Evolutionary conservation across 257 asterid species (phyloP), one percentile per base, ranked within the genome.

Genomic region (Henckelia pumila): DNA sequence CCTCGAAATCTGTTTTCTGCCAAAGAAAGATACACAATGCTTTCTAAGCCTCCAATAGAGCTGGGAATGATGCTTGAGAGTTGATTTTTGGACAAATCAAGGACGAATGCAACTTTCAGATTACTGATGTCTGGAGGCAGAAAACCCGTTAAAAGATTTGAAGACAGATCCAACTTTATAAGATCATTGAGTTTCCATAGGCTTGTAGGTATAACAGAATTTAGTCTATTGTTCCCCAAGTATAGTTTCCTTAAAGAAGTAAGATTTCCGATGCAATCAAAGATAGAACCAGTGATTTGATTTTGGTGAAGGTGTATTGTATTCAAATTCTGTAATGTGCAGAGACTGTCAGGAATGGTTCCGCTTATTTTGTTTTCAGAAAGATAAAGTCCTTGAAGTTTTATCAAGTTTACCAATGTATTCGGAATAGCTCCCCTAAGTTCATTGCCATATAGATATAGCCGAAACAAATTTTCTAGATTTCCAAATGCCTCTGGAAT

Each of bases 401-500:
- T 30, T 9, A 20, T 7, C 69, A 73, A 49, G 47, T 72, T 33
- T 57, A 1, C 61, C 3, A 72, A 17, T 4, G 58, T 20, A 3
- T 7, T 9, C 6, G 76, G 76, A 33, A 76, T 55, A 10, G 59
- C 2, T 49, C 71, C 81, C 10, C 22, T 64, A 30, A 73, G 37
- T 2, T 44, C 21, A 65, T 77, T 77, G 2, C 5, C n/a, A n/a
- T n/a, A n/a, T n/a, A n/a, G 5, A 1, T 8, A 65, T 8, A 26
- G 3, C 5, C 37, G 71, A 60, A 6, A 9, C 30, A 78, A 32
- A n/a, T n/a, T 61, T 7, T 16, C 63, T 5, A 74, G 70, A 62
- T 77, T 77, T 0, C 79, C 73, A 40, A 77, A 16, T 20, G 61
- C 74, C 2, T 47, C 17, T 1, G 82, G 79, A 20, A 73, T 70